Evolutionary conservation across 176 grass and related monocot genomes (phyloP), one percentile per base, ranked within the genome.

Genomic region (bread wheat (Triticum aestivum)): DNA sequence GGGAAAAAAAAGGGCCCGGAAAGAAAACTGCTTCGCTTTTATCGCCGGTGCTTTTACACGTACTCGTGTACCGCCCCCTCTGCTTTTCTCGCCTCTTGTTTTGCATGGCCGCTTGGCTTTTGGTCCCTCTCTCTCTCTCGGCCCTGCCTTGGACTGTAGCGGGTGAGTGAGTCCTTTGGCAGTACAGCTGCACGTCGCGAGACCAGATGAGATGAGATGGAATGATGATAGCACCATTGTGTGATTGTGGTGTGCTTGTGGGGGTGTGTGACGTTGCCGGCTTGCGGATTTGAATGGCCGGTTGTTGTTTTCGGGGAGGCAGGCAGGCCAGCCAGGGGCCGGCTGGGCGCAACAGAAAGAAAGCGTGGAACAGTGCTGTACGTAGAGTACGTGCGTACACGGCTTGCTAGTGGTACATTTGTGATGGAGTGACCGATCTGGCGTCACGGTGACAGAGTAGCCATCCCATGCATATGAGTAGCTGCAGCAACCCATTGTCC

Each of bases 21-120:
- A 39, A 39, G 75, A 69, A 69, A 79, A 21, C 84, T 79, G 65
- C 84, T 68, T 77, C 37, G 37, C 79, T 9, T 51, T 30, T 75
- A 27, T 75, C 44, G 13, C 26, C 51, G 41, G 7, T 66, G 29
- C 61, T 85, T 62, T 58, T 38, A 38, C 42, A 52, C 15, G 13
- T 67, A 15, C 72, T 49, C 70, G 70, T 29, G 72, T 26, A 37
- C 32, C 18, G 27, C 61, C 35, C 35, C 41, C 29, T 51, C 49
- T 77, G 61, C 73, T 41, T 71, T 69, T 20, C 13, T 8, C 52
- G 1, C 69, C 68, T 26, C 80, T 63, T 63, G 35, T 78, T 83
- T 83, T 88, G 77, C 62, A 45, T 83, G 32, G 41, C 30, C 59
- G 9, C 72, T 62, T 27, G n/a, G 3, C 33, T 15, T 51, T 51